Evolutionary conservation across 768 basidiomycete species (phyloP).

Genomic region (Amylocystis lapponica): DNA sequence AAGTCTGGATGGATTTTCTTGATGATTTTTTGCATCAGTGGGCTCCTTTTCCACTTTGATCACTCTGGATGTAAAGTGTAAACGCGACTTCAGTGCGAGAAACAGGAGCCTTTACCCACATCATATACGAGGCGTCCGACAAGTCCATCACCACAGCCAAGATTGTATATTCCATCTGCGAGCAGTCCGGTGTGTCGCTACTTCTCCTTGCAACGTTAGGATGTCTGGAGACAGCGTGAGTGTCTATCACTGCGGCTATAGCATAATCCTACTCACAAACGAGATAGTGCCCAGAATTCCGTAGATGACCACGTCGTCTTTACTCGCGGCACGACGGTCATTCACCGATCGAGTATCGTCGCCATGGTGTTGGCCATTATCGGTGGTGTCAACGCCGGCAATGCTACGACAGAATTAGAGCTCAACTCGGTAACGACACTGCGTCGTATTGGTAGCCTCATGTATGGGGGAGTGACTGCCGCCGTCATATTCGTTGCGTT

Average conservation of each 20-base stretch:
- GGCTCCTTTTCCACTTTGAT: slow-evolving; percentile 18
- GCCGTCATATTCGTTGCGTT: slow-evolving; percentile 21
- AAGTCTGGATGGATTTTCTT: slow-evolving; percentile 65
- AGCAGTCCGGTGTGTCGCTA: slow-evolving; percentile 34
- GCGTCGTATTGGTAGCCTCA: slow-evolving; percentile 28
- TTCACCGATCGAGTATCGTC: slow-evolving; percentile 21
- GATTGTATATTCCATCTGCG: slow-evolving; percentile 44
- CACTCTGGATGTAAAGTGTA: slow-evolving; percentile 3
- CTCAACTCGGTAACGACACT: slow-evolving; percentile 22
- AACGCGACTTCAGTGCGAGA: slow-evolving; percentile 41
- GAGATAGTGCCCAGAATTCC: slow-evolving; percentile 21
- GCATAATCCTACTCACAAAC: neutral
- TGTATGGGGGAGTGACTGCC: slow-evolving; percentile 33
- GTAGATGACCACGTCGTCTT: slow-evolving; percentile 16
- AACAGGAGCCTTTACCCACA: slow-evolving; percentile 47
- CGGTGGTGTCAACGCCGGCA: slow-evolving; percentile 22
- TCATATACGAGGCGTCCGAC: slow-evolving; percentile 48
- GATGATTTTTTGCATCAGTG: slow-evolving; percentile 53
- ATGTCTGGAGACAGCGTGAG: slow-evolving; percentile 32
- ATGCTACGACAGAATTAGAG: slow-evolving; percentile 7
- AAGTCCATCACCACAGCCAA: slow-evolving; percentile 39
- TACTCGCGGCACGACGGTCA: slow-evolving; percentile 16
- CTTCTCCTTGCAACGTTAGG: slow-evolving; percentile 32
- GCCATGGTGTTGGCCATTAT: slow-evolving; percentile 29
- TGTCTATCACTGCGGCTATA: neutral